These are phyloP conservation scores for Leccinum sublutescens DNA, from an alignment of 768 basidiomycete species.

Conservation along the genomic window DNA sequence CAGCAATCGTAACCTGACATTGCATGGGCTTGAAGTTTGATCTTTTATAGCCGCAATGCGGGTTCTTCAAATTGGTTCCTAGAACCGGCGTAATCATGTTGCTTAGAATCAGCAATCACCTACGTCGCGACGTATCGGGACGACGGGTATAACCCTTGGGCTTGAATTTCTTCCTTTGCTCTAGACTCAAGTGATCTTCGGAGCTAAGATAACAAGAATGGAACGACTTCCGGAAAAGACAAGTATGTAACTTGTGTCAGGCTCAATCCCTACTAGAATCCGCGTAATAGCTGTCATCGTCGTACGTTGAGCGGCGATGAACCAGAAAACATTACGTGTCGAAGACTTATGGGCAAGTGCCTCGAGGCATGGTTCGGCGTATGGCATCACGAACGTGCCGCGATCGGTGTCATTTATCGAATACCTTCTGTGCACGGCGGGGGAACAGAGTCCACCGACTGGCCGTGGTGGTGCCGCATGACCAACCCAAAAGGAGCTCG, in stretches of 20 bases:
- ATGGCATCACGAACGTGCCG: too few relatives aligned
- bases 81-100: not conserved
- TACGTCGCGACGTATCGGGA: not conserved
- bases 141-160: not conserved
- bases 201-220: not conserved
- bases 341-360: too few relatives aligned
- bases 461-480: too few relatives aligned
- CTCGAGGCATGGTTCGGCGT: too few relatives aligned
- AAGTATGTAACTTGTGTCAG: not conserved
- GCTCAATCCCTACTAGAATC: not conserved
- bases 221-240: not conserved
- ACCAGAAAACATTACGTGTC: not conserved
- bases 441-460: too few relatives aligned
- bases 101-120: not conserved
- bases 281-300: not conserved
- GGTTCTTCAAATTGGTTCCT: not conserved
- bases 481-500: too few relatives aligned
- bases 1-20: not conserved
- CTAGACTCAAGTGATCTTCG: not conserved
- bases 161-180: not conserved
- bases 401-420: too few relatives aligned
- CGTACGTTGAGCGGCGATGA: not conserved
- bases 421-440: too few relatives aligned
- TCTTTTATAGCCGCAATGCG: not conserved
- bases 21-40: not conserved